A percentile compares a stretch with the other conserved stretches of the same genome.
These are phyloP conservation scores for Areca catechu DNA, from an alignment of 176 grass and related monocot genomes.

Conservation along the genomic window DNA sequence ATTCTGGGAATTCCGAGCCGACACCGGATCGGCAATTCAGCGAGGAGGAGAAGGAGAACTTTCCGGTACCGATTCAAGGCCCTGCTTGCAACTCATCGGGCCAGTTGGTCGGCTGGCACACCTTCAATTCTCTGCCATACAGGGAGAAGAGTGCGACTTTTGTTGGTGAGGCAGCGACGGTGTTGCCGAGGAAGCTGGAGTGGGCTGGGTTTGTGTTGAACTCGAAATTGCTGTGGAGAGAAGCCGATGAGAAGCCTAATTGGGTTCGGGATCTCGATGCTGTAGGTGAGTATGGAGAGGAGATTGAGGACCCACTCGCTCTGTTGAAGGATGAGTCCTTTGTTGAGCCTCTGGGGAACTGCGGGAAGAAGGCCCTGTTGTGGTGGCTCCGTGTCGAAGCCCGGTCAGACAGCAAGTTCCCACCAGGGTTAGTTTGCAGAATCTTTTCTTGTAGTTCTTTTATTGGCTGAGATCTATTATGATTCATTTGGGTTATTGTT, in stretches of 20 bases:
- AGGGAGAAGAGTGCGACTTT: slow-evolving; percentile 1
- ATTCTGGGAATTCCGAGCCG: not conserved
- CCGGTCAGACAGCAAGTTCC: slow-evolving; percentile 10
- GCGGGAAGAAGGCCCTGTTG: slow-evolving; percentile 11
- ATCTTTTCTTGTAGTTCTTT: too few relatives aligned
- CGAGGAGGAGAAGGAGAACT: not conserved
- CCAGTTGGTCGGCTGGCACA: slow-evolving; percentile 11
- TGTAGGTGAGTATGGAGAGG: not conserved
- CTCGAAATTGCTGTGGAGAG: slow-evolving; percentile 5
- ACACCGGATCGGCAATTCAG: not conserved
- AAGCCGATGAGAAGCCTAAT: slow-evolving; percentile 3
- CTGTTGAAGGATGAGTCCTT: slow-evolving; percentile 7
- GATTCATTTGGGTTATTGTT: too few relatives aligned
- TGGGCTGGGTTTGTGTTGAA: slow-evolving; percentile 9
- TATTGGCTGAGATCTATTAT: too few relatives aligned
- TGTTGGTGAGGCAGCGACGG: slow-evolving; percentile 2
- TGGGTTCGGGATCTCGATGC: slow-evolving; percentile 17
- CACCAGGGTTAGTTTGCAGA: slow-evolving; percentile 5
- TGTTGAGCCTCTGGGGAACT: slow-evolving; percentile 11
- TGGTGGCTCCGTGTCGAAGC: slow-evolving; percentile 19
- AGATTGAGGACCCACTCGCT: not conserved
- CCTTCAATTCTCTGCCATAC: slow-evolving; percentile 11
- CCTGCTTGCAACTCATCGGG: slow-evolving; percentile 15
- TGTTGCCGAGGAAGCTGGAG: slow-evolving; percentile 14
- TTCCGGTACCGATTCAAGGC: slow-evolving; percentile 11